Percentiles rank a stretch among this genome's conserved stretches.
Evolutionary conservation across 2,329 filamentous ascomycete species (phyloP).

Genomic region (Achaetomium macrosporum): DNA sequence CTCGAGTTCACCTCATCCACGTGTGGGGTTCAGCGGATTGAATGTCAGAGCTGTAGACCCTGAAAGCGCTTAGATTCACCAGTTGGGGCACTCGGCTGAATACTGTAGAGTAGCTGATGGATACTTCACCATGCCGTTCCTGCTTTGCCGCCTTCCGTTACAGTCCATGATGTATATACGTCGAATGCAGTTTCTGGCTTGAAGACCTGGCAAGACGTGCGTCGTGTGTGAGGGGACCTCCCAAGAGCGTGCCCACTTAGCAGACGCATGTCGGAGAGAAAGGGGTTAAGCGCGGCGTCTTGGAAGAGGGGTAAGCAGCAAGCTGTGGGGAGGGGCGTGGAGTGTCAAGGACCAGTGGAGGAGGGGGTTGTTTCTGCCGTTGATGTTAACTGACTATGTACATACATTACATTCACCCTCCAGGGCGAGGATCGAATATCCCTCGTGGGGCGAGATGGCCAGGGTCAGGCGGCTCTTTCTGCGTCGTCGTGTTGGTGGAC

Average conservation of each 20-base stretch:
- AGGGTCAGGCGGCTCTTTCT: constrained; percentile 10
- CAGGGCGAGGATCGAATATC: constrained; percentile 5
- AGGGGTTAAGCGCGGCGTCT: constrained; percentile 33
- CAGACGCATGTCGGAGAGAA: constrained; percentile 40
- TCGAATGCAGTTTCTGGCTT: neutral
- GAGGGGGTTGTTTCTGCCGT: neutral
- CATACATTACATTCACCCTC: constrained; percentile 14
- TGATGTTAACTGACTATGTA: too few relatives aligned
- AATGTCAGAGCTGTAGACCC: neutral
- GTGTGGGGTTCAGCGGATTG: neutral
- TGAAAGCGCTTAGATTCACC: too few relatives aligned
- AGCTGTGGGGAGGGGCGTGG: constrained; percentile 13
- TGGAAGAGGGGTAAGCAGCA: constrained; percentile 13
- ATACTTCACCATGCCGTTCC: constrained; percentile 7
- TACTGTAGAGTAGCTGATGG: too few relatives aligned
- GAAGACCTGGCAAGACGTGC: neutral
- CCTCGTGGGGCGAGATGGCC: constrained; percentile 3
- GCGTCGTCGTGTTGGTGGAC: neutral
- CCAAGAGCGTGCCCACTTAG: constrained; percentile 21
- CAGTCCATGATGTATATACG: neutral
- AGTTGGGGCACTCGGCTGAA: too few relatives aligned
- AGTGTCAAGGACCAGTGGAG: constrained; percentile 13
- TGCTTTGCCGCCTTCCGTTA: neutral
- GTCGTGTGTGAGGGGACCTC: constrained; percentile 8
- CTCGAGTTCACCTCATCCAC: neutral